Evolutionary conservation across 2,329 filamentous ascomycete genomes (phyloP).

Genomic region (Calonectria naviculata): DNA sequence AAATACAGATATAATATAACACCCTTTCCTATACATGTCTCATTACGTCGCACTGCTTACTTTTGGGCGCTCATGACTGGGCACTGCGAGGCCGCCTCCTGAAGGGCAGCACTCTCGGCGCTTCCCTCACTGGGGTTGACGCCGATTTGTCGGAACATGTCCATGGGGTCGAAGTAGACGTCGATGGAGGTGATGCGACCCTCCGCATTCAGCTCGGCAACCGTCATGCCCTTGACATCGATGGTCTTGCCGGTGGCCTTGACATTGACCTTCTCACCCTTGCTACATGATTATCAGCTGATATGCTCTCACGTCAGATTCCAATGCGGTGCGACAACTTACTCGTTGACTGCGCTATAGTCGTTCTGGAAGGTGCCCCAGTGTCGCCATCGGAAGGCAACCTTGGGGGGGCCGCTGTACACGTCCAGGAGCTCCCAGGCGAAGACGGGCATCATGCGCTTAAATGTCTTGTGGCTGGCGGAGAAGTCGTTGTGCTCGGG

Average conservation of each 20-base stretch:
- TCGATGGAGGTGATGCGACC: constrained; percentile 69
- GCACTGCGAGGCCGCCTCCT: not conserved
- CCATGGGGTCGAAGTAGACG: constrained; percentile 74
- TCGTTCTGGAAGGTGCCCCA: constrained; percentile 76
- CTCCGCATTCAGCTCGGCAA: constrained; percentile 70
- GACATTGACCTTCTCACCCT: constrained; percentile 70
- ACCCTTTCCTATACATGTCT: not conserved
- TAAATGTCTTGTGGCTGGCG: constrained; percentile 76
- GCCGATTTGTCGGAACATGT: constrained; percentile 74
- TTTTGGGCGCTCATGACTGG: not conserved
- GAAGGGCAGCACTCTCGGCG: not conserved
- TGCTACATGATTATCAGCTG: constrained; percentile 50
- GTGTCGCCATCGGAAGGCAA: constrained; percentile 74
- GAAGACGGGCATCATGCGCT: constrained; percentile 79
- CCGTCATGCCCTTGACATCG: constrained; percentile 72
- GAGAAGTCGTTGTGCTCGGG: constrained; percentile 71
- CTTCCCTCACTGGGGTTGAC: not conserved
- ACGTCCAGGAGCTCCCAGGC: constrained; percentile 78
- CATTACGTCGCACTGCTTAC: not conserved
- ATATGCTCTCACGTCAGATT: not conserved
- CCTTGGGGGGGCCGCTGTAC: constrained; percentile 71
- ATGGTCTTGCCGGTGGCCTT: constrained; percentile 71
- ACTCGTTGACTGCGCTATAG: constrained; percentile 74
- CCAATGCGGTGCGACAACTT: constrained; percentile 44
- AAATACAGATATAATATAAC: not conserved